Conservation (phyloP, 23 red algal genomes). For the Gracilariopsis chorda region DNA sequence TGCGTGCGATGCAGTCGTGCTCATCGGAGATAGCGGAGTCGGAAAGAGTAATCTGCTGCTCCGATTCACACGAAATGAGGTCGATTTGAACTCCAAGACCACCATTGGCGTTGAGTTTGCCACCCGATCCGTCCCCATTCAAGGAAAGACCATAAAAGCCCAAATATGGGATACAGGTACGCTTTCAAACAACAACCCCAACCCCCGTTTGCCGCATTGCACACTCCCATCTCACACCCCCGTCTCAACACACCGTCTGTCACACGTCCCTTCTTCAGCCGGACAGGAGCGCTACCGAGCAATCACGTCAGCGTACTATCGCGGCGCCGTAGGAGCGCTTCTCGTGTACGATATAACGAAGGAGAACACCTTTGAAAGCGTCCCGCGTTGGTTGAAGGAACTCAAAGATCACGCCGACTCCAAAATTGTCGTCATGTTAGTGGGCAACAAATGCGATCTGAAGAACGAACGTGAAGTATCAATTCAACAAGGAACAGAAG, state of each 20-base stretch:
- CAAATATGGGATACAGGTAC: conserved; percentile 94
- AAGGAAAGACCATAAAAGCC: conserved; percentile 94
- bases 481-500: conserved; percentile 68
- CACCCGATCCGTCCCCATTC: conserved; percentile 81
- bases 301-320: conserved; percentile 95
- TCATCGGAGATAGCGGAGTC: conserved; percentile 84
- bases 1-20: conserved; percentile 26
- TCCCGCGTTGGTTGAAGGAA: conserved; percentile 86
- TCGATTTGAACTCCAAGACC: conserved; percentile 93
- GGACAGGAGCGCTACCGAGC: conserved; percentile 96
- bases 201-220: too few relatives aligned
- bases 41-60: conserved; percentile 91
- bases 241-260: not conserved
- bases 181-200: not conserved
- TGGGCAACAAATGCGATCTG: conserved; percentile 95
- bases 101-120: conserved; percentile 99
- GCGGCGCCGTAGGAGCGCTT: conserved; percentile 87
- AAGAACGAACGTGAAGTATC: conserved; percentile 70
- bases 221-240: too few relatives aligned
- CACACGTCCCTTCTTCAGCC: not conserved
- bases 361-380: conserved; percentile 78
- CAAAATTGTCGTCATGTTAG: conserved; percentile 94
- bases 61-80: conserved; percentile 92
- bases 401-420: conserved; percentile 89
- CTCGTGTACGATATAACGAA: conserved; percentile 98